phyloP scores from a whole-genome alignment of 2,329 filamentous ascomycete species.

The Onygena corvina region DNA sequence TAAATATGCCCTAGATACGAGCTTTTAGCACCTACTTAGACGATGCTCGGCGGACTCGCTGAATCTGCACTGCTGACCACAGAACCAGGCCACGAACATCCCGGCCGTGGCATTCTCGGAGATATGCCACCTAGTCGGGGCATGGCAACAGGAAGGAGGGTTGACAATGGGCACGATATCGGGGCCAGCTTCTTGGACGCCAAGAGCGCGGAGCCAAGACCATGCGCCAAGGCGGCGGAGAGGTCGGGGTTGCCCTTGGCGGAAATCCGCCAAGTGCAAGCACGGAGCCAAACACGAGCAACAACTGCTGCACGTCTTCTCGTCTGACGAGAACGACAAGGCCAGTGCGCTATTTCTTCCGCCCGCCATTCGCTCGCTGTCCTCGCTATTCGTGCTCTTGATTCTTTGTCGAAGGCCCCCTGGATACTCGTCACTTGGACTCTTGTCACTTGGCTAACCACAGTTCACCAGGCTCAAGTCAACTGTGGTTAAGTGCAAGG shows the following conservation, averaged over 20 bases:
- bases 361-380: background rate
- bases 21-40: too few species aligned
- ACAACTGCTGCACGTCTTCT: background rate
- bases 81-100: too few species aligned
- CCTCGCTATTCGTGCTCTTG: background rate
- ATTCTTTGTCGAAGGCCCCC: too few species aligned
- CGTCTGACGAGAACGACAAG: too few species aligned
- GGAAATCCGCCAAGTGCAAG: background rate
- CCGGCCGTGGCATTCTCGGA: too few species aligned
- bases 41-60: too few species aligned
- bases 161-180: background rate
- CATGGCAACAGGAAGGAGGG: background rate
- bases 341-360: background rate
- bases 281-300: background rate
- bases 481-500: too few species aligned
- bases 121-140: background rate
- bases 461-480: too few species aligned
- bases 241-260: background rate
- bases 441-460: too few species aligned
- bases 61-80: too few species aligned
- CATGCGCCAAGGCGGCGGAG: background rate
- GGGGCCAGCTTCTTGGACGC: background rate
- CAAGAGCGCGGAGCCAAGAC: constrained; percentile 1
- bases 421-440: too few species aligned
- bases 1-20: too few species aligned